These are phyloP conservation scores for Carpinus fangiana DNA, from an alignment of 306 rosid species.

Conservation along the genomic window DNA sequence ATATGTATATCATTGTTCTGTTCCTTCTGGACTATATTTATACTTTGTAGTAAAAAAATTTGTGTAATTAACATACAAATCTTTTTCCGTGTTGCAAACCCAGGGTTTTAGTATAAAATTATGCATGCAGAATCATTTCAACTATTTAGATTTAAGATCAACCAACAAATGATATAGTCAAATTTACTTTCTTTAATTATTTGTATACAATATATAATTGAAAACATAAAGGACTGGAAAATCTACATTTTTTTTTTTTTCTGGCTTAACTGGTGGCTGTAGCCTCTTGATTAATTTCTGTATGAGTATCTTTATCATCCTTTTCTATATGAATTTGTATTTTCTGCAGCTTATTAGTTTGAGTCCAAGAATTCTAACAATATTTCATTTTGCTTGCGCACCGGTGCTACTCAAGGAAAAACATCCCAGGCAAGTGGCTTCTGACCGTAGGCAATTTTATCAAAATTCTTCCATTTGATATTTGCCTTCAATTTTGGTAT, in stretches of 20 bases:
- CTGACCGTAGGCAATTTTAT: background rate
- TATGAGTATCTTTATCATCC: background rate
- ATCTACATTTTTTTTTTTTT: background rate
- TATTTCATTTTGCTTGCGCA: conserved; percentile 40
- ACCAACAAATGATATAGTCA: background rate
- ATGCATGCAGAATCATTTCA: background rate
- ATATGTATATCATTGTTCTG: background rate
- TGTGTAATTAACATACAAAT: background rate
- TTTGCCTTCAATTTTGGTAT: background rate
- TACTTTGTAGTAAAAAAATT: background rate
- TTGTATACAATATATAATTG: background rate
- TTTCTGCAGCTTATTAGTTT: conserved; percentile 26
- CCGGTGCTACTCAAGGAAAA: conserved; percentile 62
- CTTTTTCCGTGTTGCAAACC: background rate
- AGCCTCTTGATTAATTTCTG: background rate
- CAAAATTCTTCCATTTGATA: conserved; percentile 2
- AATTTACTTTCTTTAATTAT: background rate
- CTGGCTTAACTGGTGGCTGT: background rate
- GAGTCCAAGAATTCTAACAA: conserved; percentile 40
- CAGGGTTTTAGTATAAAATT: background rate
- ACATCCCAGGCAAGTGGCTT: conserved; percentile 65
- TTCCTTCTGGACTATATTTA: background rate
- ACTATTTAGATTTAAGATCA: background rate
- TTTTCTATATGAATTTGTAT: conserved; percentile 21
- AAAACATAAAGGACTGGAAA: background rate